A percentile compares a stretch with the other conserved stretches of the same genome.
Evolutionary conservation across 2,329 filamentous ascomycete genomes (phyloP).

Genomic region (Penicillium polonicum): DNA sequence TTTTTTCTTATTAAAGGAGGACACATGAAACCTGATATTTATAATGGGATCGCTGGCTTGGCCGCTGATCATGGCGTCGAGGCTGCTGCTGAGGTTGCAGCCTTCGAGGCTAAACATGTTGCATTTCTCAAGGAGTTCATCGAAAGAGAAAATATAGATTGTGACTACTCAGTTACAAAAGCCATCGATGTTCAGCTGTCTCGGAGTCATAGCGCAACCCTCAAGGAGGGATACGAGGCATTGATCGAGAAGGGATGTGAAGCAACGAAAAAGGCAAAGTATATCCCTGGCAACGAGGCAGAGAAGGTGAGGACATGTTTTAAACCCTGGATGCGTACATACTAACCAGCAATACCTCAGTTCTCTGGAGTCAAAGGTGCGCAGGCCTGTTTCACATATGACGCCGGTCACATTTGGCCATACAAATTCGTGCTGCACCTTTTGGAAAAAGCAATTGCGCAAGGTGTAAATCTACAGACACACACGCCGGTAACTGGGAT

Average conservation of each 20-base stretch:
- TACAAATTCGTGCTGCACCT: constrained; percentile 79
- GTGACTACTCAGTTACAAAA: constrained; percentile 43
- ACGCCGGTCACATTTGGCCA: constrained; percentile 50
- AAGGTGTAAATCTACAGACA: constrained; percentile 55
- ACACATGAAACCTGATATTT: constrained; percentile 46
- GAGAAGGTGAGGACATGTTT: constrained; percentile 19
- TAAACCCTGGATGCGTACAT: not conserved
- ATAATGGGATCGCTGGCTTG: constrained; percentile 36
- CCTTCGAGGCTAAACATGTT: constrained; percentile 45
- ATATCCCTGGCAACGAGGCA: constrained; percentile 24
- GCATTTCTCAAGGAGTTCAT: constrained; percentile 40
- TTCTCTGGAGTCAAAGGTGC: constrained; percentile 42
- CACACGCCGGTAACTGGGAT: constrained; percentile 47
- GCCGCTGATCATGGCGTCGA: constrained; percentile 35
- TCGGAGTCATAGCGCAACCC: constrained; percentile 29
- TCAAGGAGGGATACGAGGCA: constrained; percentile 30
- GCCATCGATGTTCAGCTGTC: constrained; percentile 42
- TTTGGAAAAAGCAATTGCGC: constrained; percentile 57
- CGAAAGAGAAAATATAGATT: constrained; percentile 44
- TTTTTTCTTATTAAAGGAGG: constrained; percentile 28
- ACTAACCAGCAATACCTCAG: constrained; percentile 7
- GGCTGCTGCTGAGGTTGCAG: constrained; percentile 39
- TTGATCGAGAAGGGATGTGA: constrained; percentile 28
- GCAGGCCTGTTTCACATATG: constrained; percentile 34
- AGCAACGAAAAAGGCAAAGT: constrained; percentile 30